These are phyloP conservation scores for Yarrowia galli DNA, from an alignment of 1,139 yeast species.

Conservation along the genomic window DNA sequence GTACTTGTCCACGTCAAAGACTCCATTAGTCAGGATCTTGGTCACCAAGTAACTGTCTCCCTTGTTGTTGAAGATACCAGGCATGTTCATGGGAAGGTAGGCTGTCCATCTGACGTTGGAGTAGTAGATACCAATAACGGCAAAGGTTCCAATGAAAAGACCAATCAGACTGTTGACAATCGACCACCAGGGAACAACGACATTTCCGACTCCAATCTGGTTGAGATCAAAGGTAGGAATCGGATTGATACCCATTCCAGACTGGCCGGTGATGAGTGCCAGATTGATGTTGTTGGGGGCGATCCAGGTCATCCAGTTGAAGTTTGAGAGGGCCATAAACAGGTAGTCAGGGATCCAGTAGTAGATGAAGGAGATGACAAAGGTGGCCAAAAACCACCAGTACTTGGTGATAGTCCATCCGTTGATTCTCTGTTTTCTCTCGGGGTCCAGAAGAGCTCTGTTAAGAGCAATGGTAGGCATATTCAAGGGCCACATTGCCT, in stretches of 20 bases:
- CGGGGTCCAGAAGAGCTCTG: conserved; percentile 58
- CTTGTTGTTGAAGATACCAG: conserved; percentile 57
- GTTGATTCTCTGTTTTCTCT: conserved; percentile 48
- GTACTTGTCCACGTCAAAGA: conserved; percentile 51
- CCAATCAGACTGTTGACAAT: conserved; percentile 55
- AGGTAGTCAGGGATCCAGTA: conserved; percentile 66
- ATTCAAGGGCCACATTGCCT: conserved; percentile 64
- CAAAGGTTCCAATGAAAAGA: conserved; percentile 52
- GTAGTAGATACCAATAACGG: conserved; percentile 57
- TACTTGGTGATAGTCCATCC: conserved; percentile 63
- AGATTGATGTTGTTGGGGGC: conserved; percentile 61
- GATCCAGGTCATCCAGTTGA: conserved; percentile 73
- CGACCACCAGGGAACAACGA: conserved; percentile 56
- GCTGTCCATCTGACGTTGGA: conserved; percentile 59
- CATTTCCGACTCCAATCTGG: conserved; percentile 48
- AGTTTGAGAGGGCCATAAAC: conserved; percentile 59
- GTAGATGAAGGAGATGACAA: conserved; percentile 56
- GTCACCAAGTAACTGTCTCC: conserved; percentile 57
- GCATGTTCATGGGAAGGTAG: conserved; percentile 60
- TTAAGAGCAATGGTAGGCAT: conserved; percentile 64
- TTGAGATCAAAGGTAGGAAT: conserved; percentile 62
- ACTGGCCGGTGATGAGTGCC: conserved; percentile 62
- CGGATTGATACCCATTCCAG: conserved; percentile 63
- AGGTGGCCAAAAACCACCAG: conserved; percentile 55
- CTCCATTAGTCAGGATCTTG: conserved; percentile 53